Evolutionary conservation across 345 rosid species (phyloP), one percentile per base, ranked within the genome.

Genomic region (Rubroshorea leprosula): DNA sequence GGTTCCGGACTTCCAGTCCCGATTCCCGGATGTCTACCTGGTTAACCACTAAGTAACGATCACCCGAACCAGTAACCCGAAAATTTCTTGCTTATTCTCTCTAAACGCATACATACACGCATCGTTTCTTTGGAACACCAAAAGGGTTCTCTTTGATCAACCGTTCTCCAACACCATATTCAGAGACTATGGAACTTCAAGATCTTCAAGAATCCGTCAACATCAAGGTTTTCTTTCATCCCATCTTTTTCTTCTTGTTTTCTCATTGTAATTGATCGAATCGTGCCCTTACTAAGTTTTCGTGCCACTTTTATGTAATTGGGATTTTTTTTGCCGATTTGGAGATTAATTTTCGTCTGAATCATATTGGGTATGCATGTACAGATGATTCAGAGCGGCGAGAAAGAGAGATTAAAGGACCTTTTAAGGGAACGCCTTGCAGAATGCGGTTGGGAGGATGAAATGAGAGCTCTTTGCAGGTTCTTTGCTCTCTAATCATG

Each of bases 361-460:
- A 35, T 35, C 41, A 13, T 13, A 52, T 17, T 51, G 39, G 1
- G n/a, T 23, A 16, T 5, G 35, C 27, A 13, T 65, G 22, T 38
- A 39, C 55, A 83, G 94, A 59, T 83, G 69, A 80, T 79, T 26
- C 84, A 86, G 78, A 86, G 84, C 35, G 90, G 94, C 17, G 94
- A 86, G 63, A 86, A 78, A 57, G 89, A 86, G 53, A 65, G 74
- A 41, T 63, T 81, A 17, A 86, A 67, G 90, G 94, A 86, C 57
- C 84, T 83, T 24, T 74, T 83, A 65, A 75, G 86, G 55, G 86
- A 86, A 51, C 74, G 76, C 70, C 80, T 86, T 58, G 55, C 76
- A 44, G 95, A 86, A 26, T 86, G 84, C 57, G 95, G 88, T 25
- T 81, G 95, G 95, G 80, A 71, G 59, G 90, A 86, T 55, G 90